Evolutionary conservation across 305 asterid species (phyloP).

Genomic region (Fraxinus albicans): DNA sequence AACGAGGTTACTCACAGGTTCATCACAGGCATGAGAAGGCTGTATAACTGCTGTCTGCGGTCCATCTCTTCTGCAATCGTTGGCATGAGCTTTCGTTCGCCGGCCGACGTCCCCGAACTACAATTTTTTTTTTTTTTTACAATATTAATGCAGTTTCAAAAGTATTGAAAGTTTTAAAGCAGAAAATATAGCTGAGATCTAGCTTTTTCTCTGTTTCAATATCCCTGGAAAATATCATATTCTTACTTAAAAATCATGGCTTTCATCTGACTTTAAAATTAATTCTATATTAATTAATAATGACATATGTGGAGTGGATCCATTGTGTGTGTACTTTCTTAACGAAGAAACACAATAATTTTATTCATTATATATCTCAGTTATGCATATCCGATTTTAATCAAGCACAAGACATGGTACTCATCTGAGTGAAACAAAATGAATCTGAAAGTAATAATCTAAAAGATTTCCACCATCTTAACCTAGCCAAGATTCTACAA

Average conservation of each 20-base stretch:
- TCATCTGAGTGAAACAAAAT: no score
- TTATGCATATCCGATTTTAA: background rate
- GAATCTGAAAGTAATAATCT: no score
- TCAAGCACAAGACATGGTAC: background rate
- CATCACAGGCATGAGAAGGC: constrained; percentile 19
- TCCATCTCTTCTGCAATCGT: constrained; percentile 6
- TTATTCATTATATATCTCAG: background rate
- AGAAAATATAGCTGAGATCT: background rate
- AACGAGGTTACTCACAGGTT: background rate
- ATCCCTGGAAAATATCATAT: background rate
- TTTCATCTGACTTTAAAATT: background rate
- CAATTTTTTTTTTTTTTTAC: background rate
- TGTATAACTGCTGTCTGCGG: constrained; percentile 1
- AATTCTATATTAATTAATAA: background rate
- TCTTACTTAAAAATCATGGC: background rate
- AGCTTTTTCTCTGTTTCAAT: background rate
- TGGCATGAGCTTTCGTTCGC: constrained; percentile 14
- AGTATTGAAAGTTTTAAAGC: background rate
- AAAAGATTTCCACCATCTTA: background rate
- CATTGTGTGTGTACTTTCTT: background rate
- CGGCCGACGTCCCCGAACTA: constrained; percentile 8
- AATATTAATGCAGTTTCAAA: background rate
- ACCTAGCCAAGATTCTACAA: background rate
- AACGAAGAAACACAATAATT: background rate
- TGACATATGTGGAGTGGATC: background rate